Base-by-base conservation (phyloP, 805 yeast genomes). In the Zygosaccharomyces gambellarensis region DNA sequence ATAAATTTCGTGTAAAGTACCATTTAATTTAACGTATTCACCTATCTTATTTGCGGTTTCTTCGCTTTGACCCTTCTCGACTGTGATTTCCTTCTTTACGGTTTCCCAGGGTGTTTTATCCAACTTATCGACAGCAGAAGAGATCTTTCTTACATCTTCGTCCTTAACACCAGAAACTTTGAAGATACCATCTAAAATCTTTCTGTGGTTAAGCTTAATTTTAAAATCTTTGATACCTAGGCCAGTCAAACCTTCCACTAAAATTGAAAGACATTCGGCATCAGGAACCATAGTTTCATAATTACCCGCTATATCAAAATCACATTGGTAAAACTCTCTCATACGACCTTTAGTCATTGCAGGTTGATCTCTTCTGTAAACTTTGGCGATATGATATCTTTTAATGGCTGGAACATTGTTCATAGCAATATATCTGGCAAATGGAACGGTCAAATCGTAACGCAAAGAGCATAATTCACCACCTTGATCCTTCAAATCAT, bases 281-380 rank as follows among this genome's bases (percentile, higher is more conserved):
- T 94, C 99, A 22, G 99, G 96, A 42, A 94, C 94, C 99, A 94
- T 94, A 27, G 83, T 63, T 63, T 94, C 99, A 68, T 86, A 92
- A 49, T 69, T 71, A 46, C 99, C 99, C 21, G 99, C 99, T 63
- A 94, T 76, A 70, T 94, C 99, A 62, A 94, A 87, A 73, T 94
- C 99, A 76, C 99, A 94, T 73, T 94, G 99, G 71, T 94, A 94
- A 64, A 94, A 94, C 71, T 94, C 99, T 79, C 99, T 87, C 99
- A 94, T 94, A 72, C 99, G 82, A 53, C 99, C 99, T 72, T 94
- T 94, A 45, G 98, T 92, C 99, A 94, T 94, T 7, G 99, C 99
- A 4, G 99, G 99, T 72, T 94, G 99, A 68, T 94, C 99, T 72
- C 99, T 86, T 75, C 99, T 83, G 73, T 94, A 94, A 47, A 94